These are phyloP conservation scores for Conticribra guillardii DNA, from an alignment of 108 stramenopile species.

Conservation along the genomic window DNA sequence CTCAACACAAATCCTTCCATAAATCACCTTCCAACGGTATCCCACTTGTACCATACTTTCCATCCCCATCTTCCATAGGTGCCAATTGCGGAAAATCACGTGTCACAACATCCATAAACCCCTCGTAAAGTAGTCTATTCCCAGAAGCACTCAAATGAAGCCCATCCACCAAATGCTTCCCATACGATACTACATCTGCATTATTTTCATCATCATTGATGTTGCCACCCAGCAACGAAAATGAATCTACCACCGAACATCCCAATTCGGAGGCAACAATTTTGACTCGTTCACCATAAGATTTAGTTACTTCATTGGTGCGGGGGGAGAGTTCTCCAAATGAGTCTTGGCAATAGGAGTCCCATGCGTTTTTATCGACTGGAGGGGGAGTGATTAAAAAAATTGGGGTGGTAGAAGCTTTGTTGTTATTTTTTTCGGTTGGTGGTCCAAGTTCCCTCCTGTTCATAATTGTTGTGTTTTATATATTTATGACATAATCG, in stretches of 20 bases:
- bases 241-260: slow-evolving; percentile 51
- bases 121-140: slow-evolving; percentile 54
- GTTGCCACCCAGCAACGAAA: slow-evolving; percentile 20
- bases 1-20: slow-evolving; percentile 20
- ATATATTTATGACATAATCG: no score
- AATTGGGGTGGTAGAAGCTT: slow-evolving; percentile 38
- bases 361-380: slow-evolving; percentile 62
- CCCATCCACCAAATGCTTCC: slow-evolving; percentile 65
- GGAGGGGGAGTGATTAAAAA: slow-evolving; percentile 76
- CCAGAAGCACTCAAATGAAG: slow-evolving; percentile 66
- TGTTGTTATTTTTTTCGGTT: slow-evolving; percentile 1
- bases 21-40: slow-evolving; percentile 11
- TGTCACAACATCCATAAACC: slow-evolving; percentile 49
- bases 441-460: background rate
- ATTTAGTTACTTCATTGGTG: slow-evolving; percentile 53
- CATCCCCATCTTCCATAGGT: slow-evolving; percentile 15
- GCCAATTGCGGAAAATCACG: slow-evolving; percentile 51
- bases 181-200: no score
- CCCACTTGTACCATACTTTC: slow-evolving; percentile 6
- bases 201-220: slow-evolving; percentile 21
- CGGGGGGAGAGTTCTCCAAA: slow-evolving; percentile 73
- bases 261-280: slow-evolving; percentile 50
- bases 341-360: slow-evolving; percentile 57
- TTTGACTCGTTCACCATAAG: slow-evolving; percentile 57
- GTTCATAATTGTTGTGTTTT: no score